Conservation (phyloP, 495 filamentous ascomycete genomes). For the Evansstolkia leycettana region DNA sequence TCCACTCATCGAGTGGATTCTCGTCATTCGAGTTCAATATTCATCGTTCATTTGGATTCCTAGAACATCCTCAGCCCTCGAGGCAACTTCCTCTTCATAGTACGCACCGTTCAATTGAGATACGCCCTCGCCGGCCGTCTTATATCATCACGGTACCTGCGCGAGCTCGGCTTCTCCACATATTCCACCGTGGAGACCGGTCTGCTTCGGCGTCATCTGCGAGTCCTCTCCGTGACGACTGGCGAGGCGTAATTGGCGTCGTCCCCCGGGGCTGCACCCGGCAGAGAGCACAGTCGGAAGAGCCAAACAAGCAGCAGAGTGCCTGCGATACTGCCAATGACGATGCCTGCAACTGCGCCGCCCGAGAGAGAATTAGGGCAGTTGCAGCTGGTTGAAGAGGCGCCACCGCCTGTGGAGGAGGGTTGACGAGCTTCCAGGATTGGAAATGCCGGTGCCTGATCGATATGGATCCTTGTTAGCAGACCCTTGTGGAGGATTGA, state of each 20-base stretch:
- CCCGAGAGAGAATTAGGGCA: slow-evolving; percentile 34
- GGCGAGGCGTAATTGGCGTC: slow-evolving; percentile 17
- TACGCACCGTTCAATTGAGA: slow-evolving; percentile 7
- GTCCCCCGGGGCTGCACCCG: slow-evolving; percentile 9
- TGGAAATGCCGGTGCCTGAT: slow-evolving; percentile 3
- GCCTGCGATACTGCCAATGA: slow-evolving; percentile 45
- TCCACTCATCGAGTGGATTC: no score
- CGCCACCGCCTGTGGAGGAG: no score
- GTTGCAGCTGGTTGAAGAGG: slow-evolving; percentile 1
- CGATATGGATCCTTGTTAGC: no score
- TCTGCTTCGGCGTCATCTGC: slow-evolving; percentile 9
- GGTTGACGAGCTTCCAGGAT: slow-evolving; percentile 14
- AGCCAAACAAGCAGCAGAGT: slow-evolving; percentile 43
- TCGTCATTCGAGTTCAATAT: no score
- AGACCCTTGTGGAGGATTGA: no score
- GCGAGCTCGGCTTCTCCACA: slow-evolving; percentile 22
- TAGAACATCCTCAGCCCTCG: no score
- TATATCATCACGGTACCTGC: slow-evolving; percentile 15
- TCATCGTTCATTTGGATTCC: no score
- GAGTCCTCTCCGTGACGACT: background rate
- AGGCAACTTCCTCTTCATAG: no score
- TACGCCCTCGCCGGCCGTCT: slow-evolving; percentile 27
- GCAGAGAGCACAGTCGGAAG: slow-evolving; percentile 16
- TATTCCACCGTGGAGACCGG: slow-evolving; percentile 18
- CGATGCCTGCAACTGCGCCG: slow-evolving; percentile 48